phyloP scores from a whole-genome alignment of 768 basidiomycete species.

The Lentinula guzmanii region DNA sequence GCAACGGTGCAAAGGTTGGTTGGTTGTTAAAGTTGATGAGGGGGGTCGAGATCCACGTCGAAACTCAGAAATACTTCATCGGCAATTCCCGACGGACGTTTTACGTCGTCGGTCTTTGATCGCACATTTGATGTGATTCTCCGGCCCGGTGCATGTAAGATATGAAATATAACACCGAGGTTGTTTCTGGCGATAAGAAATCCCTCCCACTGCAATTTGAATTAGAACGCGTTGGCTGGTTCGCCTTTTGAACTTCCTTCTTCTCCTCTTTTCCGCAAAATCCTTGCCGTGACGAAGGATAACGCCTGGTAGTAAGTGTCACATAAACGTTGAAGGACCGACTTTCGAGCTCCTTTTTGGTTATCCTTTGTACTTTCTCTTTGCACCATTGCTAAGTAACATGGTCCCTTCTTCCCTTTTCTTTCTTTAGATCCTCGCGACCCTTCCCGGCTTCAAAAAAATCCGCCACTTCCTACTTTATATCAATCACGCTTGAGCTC shows the following conservation, averaged over 20 bases:
- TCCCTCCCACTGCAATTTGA: not conserved
- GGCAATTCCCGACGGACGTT: not conserved
- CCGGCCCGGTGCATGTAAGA: not conserved
- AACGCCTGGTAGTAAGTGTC: constrained; percentile 39
- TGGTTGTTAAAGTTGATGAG: too few relatives aligned
- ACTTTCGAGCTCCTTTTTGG: constrained; percentile 21
- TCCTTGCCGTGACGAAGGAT: constrained; percentile 40
- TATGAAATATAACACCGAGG: not conserved
- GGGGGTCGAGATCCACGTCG: too few relatives aligned
- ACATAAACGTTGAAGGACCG: constrained; percentile 3
- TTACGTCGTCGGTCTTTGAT: not conserved
- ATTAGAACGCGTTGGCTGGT: not conserved
- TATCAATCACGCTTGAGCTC: constrained; percentile 58
- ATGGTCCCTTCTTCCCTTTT: not conserved
- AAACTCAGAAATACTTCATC: not conserved
- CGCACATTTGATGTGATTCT: not conserved
- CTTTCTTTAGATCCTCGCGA: constrained; percentile 69
- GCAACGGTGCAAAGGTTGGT: too few relatives aligned
- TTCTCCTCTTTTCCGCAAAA: constrained; percentile 22
- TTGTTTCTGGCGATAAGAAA: not conserved
- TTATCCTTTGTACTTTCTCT: not conserved
- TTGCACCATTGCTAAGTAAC: not conserved
- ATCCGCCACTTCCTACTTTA: constrained; percentile 34
- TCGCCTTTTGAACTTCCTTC: constrained; percentile 10
- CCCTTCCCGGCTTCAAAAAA: constrained; percentile 80